These are phyloP conservation scores for Penicillium longicatenatum DNA, from an alignment of 495 filamentous ascomycete species.

Conservation along the genomic window DNA sequence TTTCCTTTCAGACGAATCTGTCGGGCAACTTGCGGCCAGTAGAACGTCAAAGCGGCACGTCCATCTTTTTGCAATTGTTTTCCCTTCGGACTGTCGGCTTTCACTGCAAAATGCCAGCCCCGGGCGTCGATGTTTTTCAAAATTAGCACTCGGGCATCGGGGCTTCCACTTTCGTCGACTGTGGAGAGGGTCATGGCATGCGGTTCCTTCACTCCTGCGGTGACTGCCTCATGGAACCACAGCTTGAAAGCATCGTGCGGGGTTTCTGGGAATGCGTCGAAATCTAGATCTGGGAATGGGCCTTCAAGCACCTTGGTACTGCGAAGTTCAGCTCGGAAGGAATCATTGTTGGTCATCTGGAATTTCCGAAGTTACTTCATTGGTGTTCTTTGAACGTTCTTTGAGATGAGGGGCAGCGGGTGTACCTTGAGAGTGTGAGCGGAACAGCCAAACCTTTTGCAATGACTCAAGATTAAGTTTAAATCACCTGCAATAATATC, in stretches of 20 bases:
- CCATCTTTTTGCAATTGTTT: constrained; percentile 10
- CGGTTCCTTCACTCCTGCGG: constrained; percentile 11
- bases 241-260: constrained; percentile 18
- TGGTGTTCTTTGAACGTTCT: not conserved
- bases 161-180: constrained; percentile 18
- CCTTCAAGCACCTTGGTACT: constrained; percentile 19
- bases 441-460: not conserved
- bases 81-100: constrained; percentile 19
- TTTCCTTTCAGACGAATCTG: constrained; percentile 15
- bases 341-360: constrained; percentile 4
- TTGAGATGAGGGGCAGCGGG: not conserved
- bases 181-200: constrained; percentile 26
- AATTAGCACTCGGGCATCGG: constrained; percentile 23
- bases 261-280: constrained; percentile 12
- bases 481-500: too few species aligned
- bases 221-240: constrained; percentile 20
- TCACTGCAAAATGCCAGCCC: constrained; percentile 24
- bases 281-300: constrained; percentile 11
- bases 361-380: not conserved
- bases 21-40: constrained; percentile 21
- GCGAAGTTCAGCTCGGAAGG: constrained; percentile 16
- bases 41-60: constrained; percentile 18
- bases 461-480: too few species aligned
- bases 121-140: constrained; percentile 22
- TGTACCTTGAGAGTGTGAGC: not conserved